Evolutionary conservation across 2,329 filamentous ascomycete species (phyloP).

Genomic region (Hawksworthiomyces lignivorus): DNA sequence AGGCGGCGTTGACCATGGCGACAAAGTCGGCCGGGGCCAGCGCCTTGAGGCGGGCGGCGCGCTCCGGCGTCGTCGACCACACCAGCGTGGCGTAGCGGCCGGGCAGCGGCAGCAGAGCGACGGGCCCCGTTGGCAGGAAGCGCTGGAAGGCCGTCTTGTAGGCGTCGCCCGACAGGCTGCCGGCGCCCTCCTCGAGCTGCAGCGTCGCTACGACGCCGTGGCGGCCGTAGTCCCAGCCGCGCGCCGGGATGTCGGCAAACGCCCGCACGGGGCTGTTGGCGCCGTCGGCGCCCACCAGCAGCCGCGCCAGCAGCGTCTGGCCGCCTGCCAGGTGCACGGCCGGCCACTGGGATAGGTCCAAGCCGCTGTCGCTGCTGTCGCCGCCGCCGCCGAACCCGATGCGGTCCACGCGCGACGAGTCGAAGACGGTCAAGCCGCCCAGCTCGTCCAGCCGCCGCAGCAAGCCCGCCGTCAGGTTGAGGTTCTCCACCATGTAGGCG

Average conservation of each 20-base stretch:
- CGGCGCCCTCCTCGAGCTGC: constrained; percentile 55
- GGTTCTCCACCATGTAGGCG: constrained; percentile 94
- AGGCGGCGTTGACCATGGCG: constrained; percentile 87
- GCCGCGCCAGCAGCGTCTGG: constrained; percentile 62
- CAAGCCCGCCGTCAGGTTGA: constrained; percentile 76
- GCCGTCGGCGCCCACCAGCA: constrained; percentile 89
- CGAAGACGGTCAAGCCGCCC: constrained; percentile 62
- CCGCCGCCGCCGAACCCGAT: constrained; percentile 61
- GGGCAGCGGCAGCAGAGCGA: constrained; percentile 85
- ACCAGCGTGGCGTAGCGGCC: constrained; percentile 78
- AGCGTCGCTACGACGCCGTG: constrained; percentile 90
- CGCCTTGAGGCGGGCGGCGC: constrained; percentile 71
- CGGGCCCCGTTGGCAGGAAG: constrained; percentile 85
- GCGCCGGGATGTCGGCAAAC: constrained; percentile 78
- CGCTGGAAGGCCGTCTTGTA: constrained; percentile 83
- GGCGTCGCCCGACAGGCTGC: constrained; percentile 29
- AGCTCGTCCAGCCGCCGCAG: constrained; percentile 64
- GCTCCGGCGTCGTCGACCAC: constrained; percentile 83
- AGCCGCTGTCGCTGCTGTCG: constrained; percentile 38
- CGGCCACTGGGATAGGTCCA: constrained; percentile 83
- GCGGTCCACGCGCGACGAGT: constrained; percentile 68
- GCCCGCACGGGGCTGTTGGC: constrained; percentile 87
- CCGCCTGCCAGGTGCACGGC: constrained; percentile 58
- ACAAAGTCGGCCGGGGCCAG: constrained; percentile 66
- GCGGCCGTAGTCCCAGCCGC: constrained; percentile 88